Base-by-base conservation (phyloP, 2,329 filamentous ascomycete genomes). In the Fusarium domesticum region DNA sequence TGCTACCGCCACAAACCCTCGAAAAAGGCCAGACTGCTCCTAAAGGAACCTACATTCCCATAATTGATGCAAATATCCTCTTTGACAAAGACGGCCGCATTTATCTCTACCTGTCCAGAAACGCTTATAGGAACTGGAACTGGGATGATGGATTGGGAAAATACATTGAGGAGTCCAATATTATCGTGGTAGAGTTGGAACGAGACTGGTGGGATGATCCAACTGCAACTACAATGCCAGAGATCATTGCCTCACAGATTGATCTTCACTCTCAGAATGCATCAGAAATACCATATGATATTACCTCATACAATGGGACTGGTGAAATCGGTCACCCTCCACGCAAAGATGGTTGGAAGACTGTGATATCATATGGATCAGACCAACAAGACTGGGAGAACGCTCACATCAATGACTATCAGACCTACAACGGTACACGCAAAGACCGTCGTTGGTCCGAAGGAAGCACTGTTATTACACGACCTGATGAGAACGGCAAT, bases 21-120 rank as follows among this genome's bases (percentile, higher is more conserved):
- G 46, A 48, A 4, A 33, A 63, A 16, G 64, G 64, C 1, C 35
- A 51, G 16, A 59, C 43, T 0, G 64, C 64, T 10, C 64, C 64
- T 1, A 65, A 54, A 43, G 64, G 64, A 12, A 67, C 64, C 1
- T 67, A 62, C 16, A 67, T 67, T 16, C 64, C 64, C 1, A 64
- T 60, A 4, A 74, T 76, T 6, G 74, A 76, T 40, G 66, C 71
- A 0, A 71, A 75, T 57, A 61, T 78, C n/a, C 70, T 76, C 32
- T 74, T 71, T 35, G 67, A 73, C 32, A 51, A 60, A 6, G 62
- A 69, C 45, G 64, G 61, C 3, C 57, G 55, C 6, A 54, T 62
- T 11, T 72, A 74, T 42, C 41, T 68, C 0, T 67, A 66, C 42
- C 47, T 56, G 4, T 67, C 65, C 1, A 56, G 64, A 6, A 67